Conservation (phyloP, 2,329 filamentous ascomycete species). For the Aureobasidium sp. region DNA sequence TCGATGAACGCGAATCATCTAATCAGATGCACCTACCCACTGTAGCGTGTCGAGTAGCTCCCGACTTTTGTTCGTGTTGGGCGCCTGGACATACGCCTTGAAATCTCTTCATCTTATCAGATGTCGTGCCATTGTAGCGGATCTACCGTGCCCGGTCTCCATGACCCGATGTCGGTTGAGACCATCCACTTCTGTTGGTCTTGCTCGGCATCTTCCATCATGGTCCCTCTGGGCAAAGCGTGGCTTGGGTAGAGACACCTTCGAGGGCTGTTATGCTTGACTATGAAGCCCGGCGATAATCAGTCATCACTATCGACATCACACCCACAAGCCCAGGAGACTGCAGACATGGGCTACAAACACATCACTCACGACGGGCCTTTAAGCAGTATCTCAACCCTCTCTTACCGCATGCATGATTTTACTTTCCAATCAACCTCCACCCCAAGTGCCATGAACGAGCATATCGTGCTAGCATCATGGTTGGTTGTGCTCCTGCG, state of each 20-base stretch:
- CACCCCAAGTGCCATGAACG: slow-evolving; percentile 24
- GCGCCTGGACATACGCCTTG: background rate
- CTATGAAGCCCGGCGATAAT: background rate
- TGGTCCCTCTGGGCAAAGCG: background rate
- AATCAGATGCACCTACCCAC: background rate
- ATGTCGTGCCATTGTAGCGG: slow-evolving; percentile 1
- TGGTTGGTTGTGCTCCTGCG: slow-evolving; percentile 39
- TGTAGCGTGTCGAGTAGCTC: background rate
- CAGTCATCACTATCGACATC: background rate
- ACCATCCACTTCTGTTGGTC: background rate
- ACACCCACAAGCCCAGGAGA: background rate
- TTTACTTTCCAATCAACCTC: background rate
- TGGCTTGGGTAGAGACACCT: background rate
- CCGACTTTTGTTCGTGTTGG: background rate
- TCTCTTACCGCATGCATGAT: background rate
- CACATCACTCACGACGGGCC: too few relatives aligned
- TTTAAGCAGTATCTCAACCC: too few relatives aligned
- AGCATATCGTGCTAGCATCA: slow-evolving; percentile 35
- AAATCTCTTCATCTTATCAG: slow-evolving; percentile 14
- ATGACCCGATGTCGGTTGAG: slow-evolving; percentile 2
- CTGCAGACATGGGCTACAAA: background rate
- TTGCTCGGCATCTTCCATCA: background rate
- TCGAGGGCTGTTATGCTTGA: background rate
- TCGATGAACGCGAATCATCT: background rate
- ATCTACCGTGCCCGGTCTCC: background rate